Conservation (phyloP, 108 stramenopile species). For the Skeletonema marinoi region DNA sequence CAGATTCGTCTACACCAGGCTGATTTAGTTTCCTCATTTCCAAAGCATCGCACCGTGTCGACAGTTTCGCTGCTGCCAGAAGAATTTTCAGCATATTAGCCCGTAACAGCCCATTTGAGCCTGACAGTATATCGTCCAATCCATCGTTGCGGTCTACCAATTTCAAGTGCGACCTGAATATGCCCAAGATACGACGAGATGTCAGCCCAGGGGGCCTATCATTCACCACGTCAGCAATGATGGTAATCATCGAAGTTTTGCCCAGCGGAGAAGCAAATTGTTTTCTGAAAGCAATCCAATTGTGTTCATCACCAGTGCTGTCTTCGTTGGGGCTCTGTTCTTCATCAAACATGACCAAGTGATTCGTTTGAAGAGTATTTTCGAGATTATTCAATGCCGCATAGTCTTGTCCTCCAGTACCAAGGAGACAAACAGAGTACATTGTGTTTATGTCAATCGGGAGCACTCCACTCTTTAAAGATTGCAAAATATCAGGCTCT, state of each 20-base stretch:
- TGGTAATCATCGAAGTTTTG: constrained; percentile 55
- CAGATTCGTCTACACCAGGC: constrained; percentile 24
- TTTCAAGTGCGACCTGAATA: constrained; percentile 29
- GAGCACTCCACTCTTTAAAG: constrained; percentile 58
- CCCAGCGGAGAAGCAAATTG: constrained; percentile 53
- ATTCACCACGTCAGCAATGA: constrained; percentile 63
- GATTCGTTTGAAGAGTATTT: constrained; percentile 46
- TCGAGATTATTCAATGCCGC: constrained; percentile 68
- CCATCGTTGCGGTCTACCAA: constrained; percentile 29
- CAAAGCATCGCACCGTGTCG: constrained; percentile 5
- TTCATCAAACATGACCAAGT: constrained; percentile 16
- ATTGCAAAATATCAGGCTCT: constrained; percentile 41
- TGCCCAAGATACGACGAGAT: constrained; percentile 18
- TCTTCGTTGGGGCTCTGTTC: constrained; percentile 8
- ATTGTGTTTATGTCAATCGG: constrained; percentile 71
- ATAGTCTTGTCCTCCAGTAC: constrained; percentile 68
- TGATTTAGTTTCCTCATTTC: constrained; percentile 28
- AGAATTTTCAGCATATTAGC: constrained; percentile 25
- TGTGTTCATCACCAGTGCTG: constrained; percentile 25
- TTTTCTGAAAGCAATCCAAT: constrained; percentile 56
- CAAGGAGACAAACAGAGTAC: constrained; percentile 60
- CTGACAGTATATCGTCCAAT: constrained; percentile 24
- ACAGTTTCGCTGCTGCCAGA: constrained; percentile 17
- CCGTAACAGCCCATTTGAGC: neutral
- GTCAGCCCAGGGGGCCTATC: constrained; percentile 36